Evolutionary conservation across 1,284 basidiomycete species (phyloP).

Genomic region (Cryptococcus sp.): DNA sequence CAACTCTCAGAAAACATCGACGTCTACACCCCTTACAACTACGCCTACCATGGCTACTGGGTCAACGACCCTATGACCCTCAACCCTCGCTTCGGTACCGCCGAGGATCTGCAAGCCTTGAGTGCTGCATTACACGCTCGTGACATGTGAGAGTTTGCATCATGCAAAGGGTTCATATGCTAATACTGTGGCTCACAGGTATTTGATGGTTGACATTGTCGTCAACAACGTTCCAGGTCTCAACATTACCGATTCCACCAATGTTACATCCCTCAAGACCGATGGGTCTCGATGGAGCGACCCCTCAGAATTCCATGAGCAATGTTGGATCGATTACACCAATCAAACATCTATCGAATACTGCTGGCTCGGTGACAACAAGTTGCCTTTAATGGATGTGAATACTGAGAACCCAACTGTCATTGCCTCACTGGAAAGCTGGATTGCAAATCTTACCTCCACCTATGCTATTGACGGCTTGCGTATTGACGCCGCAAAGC

Average conservation of each 20-base stretch:
- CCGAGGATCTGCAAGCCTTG: constrained; percentile 67
- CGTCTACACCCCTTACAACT: constrained; percentile 63
- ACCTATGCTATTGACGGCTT: constrained; percentile 65
- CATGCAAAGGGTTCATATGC: too few relatives aligned
- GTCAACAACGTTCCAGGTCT: constrained; percentile 70
- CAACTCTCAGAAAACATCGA: constrained; percentile 61
- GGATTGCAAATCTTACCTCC: constrained; percentile 64
- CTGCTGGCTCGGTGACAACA: constrained; percentile 73
- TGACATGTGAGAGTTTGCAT: constrained; percentile 59
- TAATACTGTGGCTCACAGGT: constrained; percentile 50
- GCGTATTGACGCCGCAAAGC: constrained; percentile 77
- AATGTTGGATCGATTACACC: constrained; percentile 65
- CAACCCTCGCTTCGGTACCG: constrained; percentile 68
- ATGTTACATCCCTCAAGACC: constrained; percentile 27
- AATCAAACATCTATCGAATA: constrained; percentile 67
- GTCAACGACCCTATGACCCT: constrained; percentile 63
- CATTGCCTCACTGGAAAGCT: constrained; percentile 60
- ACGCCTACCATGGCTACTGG: constrained; percentile 54
- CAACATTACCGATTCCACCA: constrained; percentile 23
- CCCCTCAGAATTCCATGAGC: constrained; percentile 60
- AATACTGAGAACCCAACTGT: constrained; percentile 68
- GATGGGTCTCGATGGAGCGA: constrained; percentile 42
- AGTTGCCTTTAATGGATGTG: constrained; percentile 68
- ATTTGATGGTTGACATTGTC: constrained; percentile 76
- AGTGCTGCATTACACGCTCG: constrained; percentile 65